phyloP scores from a whole-genome alignment of 1,284 basidiomycete genomes.

The Ustilago trichophora region DNA sequence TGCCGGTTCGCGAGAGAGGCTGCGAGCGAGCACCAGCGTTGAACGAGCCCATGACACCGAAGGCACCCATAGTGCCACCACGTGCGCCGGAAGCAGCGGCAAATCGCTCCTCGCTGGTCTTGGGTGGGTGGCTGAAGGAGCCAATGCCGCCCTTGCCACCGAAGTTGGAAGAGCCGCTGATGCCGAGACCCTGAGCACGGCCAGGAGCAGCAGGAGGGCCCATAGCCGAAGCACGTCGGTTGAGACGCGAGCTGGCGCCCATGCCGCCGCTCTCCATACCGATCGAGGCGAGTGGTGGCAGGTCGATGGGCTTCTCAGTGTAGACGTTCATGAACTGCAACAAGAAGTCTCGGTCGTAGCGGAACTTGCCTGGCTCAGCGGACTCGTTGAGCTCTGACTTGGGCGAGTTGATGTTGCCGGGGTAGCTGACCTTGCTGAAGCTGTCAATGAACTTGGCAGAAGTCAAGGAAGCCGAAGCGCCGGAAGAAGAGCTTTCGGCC shows the following conservation, averaged over 20 bases:
- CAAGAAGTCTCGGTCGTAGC: slow-evolving; percentile 97
- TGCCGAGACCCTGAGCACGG: slow-evolving; percentile 55
- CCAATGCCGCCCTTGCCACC: slow-evolving; percentile 60
- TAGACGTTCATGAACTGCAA: slow-evolving; percentile 96
- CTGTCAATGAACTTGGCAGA: slow-evolving; percentile 75
- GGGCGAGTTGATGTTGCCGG: slow-evolving; percentile 83
- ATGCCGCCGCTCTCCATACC: slow-evolving; percentile 71
- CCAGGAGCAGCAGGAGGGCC: slow-evolving; percentile 55
- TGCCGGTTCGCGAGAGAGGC: slow-evolving; percentile 62
- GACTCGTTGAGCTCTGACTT: slow-evolving; percentile 84
- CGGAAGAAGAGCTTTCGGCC: slow-evolving; percentile 46
- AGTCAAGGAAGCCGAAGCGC: slow-evolving; percentile 50
- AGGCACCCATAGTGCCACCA: slow-evolving; percentile 53
- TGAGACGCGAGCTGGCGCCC: slow-evolving; percentile 50
- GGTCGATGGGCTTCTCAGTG: slow-evolving; percentile 89
- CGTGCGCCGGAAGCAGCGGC: slow-evolving; percentile 53
- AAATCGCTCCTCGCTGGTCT: slow-evolving; percentile 66
- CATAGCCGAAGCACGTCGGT: slow-evolving; percentile 56
- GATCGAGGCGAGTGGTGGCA: slow-evolving; percentile 88
- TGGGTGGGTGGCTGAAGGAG: slow-evolving; percentile 52
- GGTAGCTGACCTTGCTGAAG: slow-evolving; percentile 81
- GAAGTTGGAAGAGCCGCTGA: slow-evolving; percentile 55
- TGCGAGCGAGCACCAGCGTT: slow-evolving; percentile 59
- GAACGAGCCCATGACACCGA: slow-evolving; percentile 63
- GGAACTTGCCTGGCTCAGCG: slow-evolving; percentile 85